Base-by-base conservation (phyloP, 257 asterid genomes). In the Solanum arcanum region DNA sequence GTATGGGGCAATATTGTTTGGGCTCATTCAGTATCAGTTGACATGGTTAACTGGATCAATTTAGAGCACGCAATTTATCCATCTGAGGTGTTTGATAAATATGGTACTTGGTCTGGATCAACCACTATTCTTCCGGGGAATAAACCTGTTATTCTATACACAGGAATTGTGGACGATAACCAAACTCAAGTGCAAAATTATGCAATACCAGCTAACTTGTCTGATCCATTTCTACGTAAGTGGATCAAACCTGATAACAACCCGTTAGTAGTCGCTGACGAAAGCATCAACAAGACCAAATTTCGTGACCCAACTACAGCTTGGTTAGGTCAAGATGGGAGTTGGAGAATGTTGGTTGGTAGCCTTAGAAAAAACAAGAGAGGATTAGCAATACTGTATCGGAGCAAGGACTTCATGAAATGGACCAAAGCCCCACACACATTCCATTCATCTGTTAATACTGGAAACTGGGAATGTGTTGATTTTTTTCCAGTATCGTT, bases 221-320 rank as follows among this genome's bases (percentile, higher is more conserved):
- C 86, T 2, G 90, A 86, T 10, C 89, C 90, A 3, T 84, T 82
- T 42, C 86, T 90, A 2, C 80, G 77, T 15, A 85, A 89, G 4
- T 89, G 90, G 91, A 86, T 88, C 85, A 90, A 90, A 46, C 90
- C 88, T 2, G 69, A 86, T 39, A 83, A 86, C 75, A 90, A 90
- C 52, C 90, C 90, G n/a, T 66, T 88, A 6, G 7, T 86, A 6
- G 46, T 83, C 0, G 82, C 87, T 1, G 89, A 72, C 1, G 7
- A 39, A 16, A 56, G 80, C 6, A 64, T 88, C 52, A 88, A 88
- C 72, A 27, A 47, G 23, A 73, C 86, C 12, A 84, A 86, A 6
- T 90, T 86, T 10, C 87, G 89, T 15, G 92, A 90, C 80, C 90
- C 92, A 12, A 88, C 92, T 8, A 90, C 92, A 1, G 88, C 90